These are phyloP conservation scores for Coccinonectria pachysandricola DNA, from an alignment of 2,329 filamentous ascomycete genomes.

Conservation along the genomic window DNA sequence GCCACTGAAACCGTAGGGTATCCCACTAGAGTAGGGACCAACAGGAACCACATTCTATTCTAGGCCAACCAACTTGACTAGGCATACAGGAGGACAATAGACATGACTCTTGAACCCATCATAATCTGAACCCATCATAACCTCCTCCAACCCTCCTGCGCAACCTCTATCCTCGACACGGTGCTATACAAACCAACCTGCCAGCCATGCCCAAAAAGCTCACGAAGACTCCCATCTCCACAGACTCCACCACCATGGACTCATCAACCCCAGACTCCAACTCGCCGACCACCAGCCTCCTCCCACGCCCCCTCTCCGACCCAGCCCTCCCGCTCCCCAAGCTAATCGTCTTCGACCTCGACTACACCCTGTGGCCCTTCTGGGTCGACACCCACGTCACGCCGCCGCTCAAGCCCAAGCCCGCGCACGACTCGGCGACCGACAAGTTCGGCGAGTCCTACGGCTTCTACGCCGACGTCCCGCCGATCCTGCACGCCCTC, in stretches of 20 bases:
- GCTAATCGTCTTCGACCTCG: slow-evolving; percentile 85
- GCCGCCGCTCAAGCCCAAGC: slow-evolving; percentile 51
- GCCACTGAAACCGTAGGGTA: no score
- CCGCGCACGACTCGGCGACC: slow-evolving; percentile 31
- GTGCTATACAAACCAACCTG: slow-evolving; percentile 27
- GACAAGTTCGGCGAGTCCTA: slow-evolving; percentile 56
- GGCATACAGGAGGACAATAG: no score
- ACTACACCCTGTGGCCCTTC: slow-evolving; percentile 98
- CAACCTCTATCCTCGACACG: no score
- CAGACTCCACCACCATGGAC: slow-evolving; percentile 15
- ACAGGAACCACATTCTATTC: no score
- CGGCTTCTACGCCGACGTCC: slow-evolving; percentile 61
- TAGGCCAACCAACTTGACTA: no score
- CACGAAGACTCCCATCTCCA: slow-evolving; percentile 12
- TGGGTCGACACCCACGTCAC: slow-evolving; percentile 93
- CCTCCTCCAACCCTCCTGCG: background rate
- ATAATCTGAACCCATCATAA: background rate
- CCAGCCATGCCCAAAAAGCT: slow-evolving; percentile 11
- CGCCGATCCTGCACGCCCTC: slow-evolving; percentile 54
- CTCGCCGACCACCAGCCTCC: slow-evolving; percentile 5
- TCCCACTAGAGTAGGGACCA: no score
- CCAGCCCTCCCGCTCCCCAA: slow-evolving; percentile 60
- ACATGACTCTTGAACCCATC: no score
- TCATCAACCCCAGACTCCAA: slow-evolving; percentile 23
- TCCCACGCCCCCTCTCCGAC: slow-evolving; percentile 37